phyloP scores from a whole-genome alignment of 164 flowering plant species.

The Aristolochia californica region DNA sequence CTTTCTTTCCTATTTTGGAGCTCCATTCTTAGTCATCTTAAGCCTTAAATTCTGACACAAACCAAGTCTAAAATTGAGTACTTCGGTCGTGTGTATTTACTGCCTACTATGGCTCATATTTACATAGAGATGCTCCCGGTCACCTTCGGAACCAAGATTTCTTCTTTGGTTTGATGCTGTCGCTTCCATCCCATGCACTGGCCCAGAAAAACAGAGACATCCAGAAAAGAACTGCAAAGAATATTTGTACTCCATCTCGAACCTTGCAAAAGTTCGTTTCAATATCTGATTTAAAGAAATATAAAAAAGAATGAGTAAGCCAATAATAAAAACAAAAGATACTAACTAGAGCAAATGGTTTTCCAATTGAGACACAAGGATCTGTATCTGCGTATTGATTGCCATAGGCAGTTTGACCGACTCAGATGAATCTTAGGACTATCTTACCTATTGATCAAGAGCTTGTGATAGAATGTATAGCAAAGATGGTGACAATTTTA shows the following conservation, averaged over 20 bases:
- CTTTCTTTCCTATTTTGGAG: no score
- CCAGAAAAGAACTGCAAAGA: constrained; percentile 80
- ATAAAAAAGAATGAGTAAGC: not conserved
- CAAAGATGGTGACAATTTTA: no score
- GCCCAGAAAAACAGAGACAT: constrained; percentile 89
- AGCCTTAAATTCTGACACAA: no score
- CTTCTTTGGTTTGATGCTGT: constrained; percentile 33
- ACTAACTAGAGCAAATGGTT: no score
- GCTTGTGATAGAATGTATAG: no score
- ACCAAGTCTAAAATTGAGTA: no score
- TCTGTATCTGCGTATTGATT: no score
- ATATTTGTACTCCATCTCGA: constrained; percentile 49
- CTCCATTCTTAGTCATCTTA: no score
- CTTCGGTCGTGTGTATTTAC: not conserved
- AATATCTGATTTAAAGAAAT: constrained; percentile 13
- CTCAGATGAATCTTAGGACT: no score
- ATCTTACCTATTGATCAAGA: no score
- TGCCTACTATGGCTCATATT: constrained; percentile 5
- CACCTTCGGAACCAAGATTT: constrained; percentile 42
- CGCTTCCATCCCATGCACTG: constrained; percentile 54
- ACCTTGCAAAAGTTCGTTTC: constrained; percentile 14
- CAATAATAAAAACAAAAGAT: not conserved
- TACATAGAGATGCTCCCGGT: constrained; percentile 18
- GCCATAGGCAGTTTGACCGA: no score
- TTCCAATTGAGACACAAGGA: no score